phyloP scores from a whole-genome alignment of 2,329 filamentous ascomycete genomes.

The Aureobasidium sp. region DNA sequence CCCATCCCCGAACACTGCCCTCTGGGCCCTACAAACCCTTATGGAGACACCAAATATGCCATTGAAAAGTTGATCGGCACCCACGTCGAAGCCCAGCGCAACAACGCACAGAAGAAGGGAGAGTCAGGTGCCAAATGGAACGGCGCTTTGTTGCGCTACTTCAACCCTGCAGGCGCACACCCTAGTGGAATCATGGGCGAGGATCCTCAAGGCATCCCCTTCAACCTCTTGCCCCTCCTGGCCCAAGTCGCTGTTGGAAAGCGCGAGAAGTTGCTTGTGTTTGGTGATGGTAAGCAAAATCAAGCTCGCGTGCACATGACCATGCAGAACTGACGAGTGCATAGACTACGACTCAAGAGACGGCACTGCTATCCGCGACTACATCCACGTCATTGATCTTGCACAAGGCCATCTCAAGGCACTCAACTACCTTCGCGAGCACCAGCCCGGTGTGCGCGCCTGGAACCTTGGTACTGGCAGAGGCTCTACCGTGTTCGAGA shows the following conservation, averaged over 20 bases:
- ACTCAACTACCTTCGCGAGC: conserved; percentile 76
- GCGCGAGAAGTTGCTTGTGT: conserved; percentile 87
- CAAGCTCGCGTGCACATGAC: not conserved
- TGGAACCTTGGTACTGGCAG: conserved; percentile 96
- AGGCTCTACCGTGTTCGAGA: conserved; percentile 93
- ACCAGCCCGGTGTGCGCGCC: conserved; percentile 81
- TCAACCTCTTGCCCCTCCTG: conserved; percentile 88
- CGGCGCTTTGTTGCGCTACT: conserved; percentile 86
- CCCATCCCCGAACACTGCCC: conserved; percentile 97
- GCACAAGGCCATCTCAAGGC: conserved; percentile 80
- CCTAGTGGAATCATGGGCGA: conserved; percentile 97
- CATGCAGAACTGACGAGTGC: conserved; percentile 16
- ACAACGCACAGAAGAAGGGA: conserved; percentile 70
- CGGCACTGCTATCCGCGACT: conserved; percentile 91
- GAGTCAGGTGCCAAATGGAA: conserved; percentile 80
- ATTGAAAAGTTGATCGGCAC: conserved; percentile 91
- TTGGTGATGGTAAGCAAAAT: conserved; percentile 67
- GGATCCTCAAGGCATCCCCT: conserved; percentile 90
- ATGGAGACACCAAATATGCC: conserved; percentile 90
- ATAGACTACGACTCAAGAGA: conserved; percentile 84
- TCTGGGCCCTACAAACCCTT: conserved; percentile 92
- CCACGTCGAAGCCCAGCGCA: conserved; percentile 77
- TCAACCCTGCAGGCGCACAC: conserved; percentile 94
- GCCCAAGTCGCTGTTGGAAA: conserved; percentile 95
- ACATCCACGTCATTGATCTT: conserved; percentile 93